Evolutionary conservation across 1,284 basidiomycete genomes (phyloP).

Genomic region (Ceratobasidium sp.): DNA sequence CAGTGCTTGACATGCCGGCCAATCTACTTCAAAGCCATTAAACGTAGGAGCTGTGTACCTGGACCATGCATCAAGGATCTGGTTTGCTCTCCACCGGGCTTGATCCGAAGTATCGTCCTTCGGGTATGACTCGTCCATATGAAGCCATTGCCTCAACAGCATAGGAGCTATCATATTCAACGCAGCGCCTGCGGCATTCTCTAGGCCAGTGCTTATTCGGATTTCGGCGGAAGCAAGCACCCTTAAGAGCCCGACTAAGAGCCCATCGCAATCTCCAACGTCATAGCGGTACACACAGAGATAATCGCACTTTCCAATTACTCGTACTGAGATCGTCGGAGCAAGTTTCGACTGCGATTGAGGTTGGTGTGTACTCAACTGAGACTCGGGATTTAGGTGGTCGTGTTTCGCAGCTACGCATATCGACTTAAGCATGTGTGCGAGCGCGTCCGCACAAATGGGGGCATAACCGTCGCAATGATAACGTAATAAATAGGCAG

Average conservation of each 20-base stretch:
- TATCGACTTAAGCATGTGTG: background rate
- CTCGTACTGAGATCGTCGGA: background rate
- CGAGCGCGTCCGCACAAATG: background rate
- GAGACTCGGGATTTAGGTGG: background rate
- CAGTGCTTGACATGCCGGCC: no score
- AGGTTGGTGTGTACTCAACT: background rate
- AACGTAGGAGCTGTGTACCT: no score
- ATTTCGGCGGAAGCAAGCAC: background rate
- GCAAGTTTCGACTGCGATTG: background rate
- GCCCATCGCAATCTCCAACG: constrained; percentile 4
- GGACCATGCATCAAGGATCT: no score
- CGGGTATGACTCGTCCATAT: no score
- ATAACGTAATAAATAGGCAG: background rate
- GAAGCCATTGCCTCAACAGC: background rate
- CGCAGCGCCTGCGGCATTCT: background rate
- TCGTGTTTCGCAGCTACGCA: background rate
- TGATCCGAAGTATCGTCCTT: no score
- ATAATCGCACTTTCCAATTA: background rate
- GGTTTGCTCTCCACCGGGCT: no score
- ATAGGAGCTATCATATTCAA: background rate
- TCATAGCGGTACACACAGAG: background rate
- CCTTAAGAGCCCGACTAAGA: background rate
- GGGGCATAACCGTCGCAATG: background rate
- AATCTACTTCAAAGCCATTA: no score
- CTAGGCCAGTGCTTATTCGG: background rate